Percentiles rank a stretch among this genome's conserved stretches.
These are phyloP conservation scores for Monilinia fructigena DNA, from an alignment of 2,329 filamentous ascomycete species.

Conservation along the genomic window DNA sequence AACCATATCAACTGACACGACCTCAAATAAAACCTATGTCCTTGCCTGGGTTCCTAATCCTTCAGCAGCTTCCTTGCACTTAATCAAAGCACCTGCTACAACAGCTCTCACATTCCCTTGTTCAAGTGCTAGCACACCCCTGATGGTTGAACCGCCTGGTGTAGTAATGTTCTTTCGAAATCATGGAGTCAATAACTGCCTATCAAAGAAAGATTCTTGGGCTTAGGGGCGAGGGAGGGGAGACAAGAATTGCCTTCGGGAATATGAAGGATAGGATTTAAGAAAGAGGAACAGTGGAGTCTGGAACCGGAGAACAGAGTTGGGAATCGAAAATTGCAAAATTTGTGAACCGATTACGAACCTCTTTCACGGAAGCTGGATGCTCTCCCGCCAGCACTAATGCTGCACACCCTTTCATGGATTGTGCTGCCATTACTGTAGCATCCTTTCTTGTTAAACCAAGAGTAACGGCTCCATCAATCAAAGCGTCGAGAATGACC, in stretches of 20 bases:
- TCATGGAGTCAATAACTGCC: too few species aligned
- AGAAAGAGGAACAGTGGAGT: too few species aligned
- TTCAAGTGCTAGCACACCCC: conserved; percentile 15
- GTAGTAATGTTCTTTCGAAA: conserved; percentile 38
- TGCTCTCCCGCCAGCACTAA: conserved; percentile 49
- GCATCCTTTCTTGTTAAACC: conserved; percentile 60
- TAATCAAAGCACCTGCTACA: conserved; percentile 12
- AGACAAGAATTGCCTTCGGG: too few species aligned
- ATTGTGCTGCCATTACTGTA: conserved; percentile 42
- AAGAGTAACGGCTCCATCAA: conserved; percentile 20
- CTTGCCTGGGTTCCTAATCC: conserved; percentile 5
- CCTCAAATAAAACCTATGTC: background rate
- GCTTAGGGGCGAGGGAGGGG: too few species aligned
- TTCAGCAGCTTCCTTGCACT: conserved; percentile 20
- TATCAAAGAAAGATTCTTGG: too few species aligned
- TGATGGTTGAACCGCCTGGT: conserved; percentile 19
- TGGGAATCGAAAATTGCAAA: too few species aligned
- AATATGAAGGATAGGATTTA: too few species aligned
- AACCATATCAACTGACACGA: background rate
- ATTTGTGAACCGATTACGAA: too few species aligned
- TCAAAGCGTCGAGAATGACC: conserved; percentile 20
- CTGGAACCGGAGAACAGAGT: too few species aligned
- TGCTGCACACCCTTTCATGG: conserved; percentile 51
- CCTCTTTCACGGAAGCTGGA: conserved; percentile 51
- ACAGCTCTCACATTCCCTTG: conserved; percentile 17